A percentile compares a stretch with the other conserved stretches of the same genome.
These are phyloP conservation scores for Hebeloma cylindrosporum DNA, from an alignment of 768 basidiomycete species.

Conservation along the genomic window DNA sequence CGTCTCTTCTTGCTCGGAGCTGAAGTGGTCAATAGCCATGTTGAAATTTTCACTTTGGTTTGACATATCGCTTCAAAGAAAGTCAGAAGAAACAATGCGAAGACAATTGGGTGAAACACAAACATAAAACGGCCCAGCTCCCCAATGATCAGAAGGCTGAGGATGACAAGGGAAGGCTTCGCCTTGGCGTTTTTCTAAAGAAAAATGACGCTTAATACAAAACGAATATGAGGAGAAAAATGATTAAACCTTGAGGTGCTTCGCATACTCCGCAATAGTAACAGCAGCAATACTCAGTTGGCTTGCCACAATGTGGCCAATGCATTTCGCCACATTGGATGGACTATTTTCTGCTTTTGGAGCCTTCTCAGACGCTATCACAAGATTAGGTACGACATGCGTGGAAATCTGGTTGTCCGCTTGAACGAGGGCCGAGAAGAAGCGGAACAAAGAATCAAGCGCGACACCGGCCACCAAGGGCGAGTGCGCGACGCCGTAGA, in stretches of 20 bases:
- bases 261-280: constrained; percentile 83
- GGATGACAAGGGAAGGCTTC: constrained; percentile 65
- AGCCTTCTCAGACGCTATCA: constrained; percentile 63
- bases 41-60: constrained; percentile 77
- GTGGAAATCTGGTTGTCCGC: constrained; percentile 84
- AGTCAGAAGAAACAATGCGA: not conserved
- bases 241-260: constrained; percentile 67
- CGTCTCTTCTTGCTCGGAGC: constrained; percentile 79
- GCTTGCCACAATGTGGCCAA: constrained; percentile 79
- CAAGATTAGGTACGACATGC: constrained; percentile 77
- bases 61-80: constrained; percentile 78
- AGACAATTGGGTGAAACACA: constrained; percentile 2
- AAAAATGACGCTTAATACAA: not conserved
- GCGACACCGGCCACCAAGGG: constrained; percentile 75
- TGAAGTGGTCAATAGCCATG: constrained; percentile 71
- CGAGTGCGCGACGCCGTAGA: constrained; percentile 74
- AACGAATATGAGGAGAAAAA: not conserved
- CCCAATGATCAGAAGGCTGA: constrained; percentile 87
- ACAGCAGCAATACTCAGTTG: constrained; percentile 73
- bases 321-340: constrained; percentile 78
- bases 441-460: constrained; percentile 78
- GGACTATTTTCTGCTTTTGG: constrained; percentile 55
- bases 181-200: constrained; percentile 46
- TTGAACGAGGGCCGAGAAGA: constrained; percentile 79
- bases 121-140: constrained; percentile 92